phyloP scores from a whole-genome alignment of 1,139 yeast genomes.

The Saccharomyces pastorianus region DNA sequence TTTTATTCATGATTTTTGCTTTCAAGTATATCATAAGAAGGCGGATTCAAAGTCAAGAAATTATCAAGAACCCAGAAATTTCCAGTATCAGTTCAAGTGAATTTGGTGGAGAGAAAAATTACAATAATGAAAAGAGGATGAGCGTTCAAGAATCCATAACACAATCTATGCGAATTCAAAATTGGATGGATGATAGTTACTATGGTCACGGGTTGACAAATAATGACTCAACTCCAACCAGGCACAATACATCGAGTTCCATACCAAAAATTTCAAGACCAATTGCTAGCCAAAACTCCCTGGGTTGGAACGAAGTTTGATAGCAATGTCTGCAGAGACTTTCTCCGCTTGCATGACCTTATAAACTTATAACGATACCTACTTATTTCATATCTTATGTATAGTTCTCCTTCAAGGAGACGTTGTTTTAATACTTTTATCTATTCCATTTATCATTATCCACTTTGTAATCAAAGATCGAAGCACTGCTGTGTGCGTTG shows the following conservation, averaged over 20 bases:
- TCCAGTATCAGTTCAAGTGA: slow-evolving; percentile 27
- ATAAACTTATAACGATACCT: background rate
- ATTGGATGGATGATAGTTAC: slow-evolving; percentile 27
- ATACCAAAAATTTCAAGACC: slow-evolving; percentile 38
- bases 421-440: background rate
- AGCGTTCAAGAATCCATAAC: slow-evolving; percentile 15
- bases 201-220: slow-evolving; percentile 13
- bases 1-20: slow-evolving; percentile 41
- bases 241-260: slow-evolving; percentile 10
- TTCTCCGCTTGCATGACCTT: background rate
- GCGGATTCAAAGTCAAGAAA: slow-evolving; percentile 12
- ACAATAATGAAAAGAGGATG: slow-evolving; percentile 9
- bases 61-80: slow-evolving; percentile 12
- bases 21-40: slow-evolving; percentile 35
- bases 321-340: background rate
- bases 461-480: background rate
- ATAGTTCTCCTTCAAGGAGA: background rate
- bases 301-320: slow-evolving; percentile 38
- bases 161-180: slow-evolving; percentile 25
- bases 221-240: slow-evolving; percentile 10
- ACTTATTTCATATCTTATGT: background rate
- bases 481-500: background rate
- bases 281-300: slow-evolving; percentile 41
- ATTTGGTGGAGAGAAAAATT: slow-evolving; percentile 25
- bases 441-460: background rate